Percentiles rank a stretch among this genome's conserved stretches.
Conservation (phyloP, 306 rosid genomes). For the Cicer pinnatifidum region DNA sequence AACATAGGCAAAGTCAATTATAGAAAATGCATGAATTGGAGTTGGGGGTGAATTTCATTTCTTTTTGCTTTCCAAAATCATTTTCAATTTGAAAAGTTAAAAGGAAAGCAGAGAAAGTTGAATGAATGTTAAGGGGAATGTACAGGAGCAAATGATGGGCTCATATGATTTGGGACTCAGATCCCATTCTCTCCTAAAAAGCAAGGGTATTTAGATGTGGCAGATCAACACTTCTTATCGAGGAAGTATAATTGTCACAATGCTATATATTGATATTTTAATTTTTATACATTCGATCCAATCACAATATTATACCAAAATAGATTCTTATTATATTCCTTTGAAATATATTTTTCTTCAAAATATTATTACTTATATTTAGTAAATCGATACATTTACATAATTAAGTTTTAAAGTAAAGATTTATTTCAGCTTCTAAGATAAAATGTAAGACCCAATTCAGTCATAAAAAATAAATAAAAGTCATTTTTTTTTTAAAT, state of each 20-base stretch:
- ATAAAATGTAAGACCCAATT: too few species aligned
- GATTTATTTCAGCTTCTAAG: too few species aligned
- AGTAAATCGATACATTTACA: too few species aligned
- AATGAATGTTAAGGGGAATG: background rate
- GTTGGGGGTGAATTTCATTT: background rate
- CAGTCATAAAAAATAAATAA: too few species aligned
- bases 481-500: too few species aligned
- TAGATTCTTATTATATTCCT: background rate
- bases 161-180: constrained; percentile 7
- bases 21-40: constrained; percentile 28
- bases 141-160: constrained; percentile 38
- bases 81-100: constrained; percentile 44
- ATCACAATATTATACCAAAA: background rate
- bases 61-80: constrained; percentile 24
- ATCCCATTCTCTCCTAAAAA: constrained; percentile 2
- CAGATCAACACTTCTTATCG: background rate
- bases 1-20: background rate
- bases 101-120: background rate
- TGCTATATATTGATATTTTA: background rate
- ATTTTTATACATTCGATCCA: background rate
- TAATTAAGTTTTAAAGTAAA: too few species aligned
- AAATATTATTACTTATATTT: too few species aligned
- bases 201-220: constrained; percentile 1
- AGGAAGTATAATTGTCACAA: background rate
- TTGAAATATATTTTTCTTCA: background rate